phyloP scores from a whole-genome alignment of 148 eudicot species.

The Rhododendron williamsianum region DNA sequence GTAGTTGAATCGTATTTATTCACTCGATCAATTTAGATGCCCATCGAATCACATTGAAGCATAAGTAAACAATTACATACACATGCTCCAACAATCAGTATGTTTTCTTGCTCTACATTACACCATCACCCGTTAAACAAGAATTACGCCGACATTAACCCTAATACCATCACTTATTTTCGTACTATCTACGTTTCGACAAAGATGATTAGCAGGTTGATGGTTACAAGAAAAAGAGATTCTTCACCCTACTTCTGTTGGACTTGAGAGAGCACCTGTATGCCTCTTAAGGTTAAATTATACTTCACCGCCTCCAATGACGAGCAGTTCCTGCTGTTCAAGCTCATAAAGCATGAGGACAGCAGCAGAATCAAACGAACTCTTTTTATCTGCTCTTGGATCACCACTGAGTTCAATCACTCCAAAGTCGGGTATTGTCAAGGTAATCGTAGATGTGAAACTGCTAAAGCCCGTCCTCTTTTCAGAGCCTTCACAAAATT shows the following conservation, averaged over 20 bases:
- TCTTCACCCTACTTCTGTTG: background rate
- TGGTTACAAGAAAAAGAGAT: background rate
- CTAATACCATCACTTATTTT: background rate
- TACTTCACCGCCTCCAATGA: constrained; percentile 17
- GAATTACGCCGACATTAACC: background rate
- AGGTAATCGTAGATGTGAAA: constrained; percentile 49
- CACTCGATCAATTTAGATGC: background rate
- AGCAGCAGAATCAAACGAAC: constrained; percentile 84
- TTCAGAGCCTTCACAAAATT: constrained; percentile 46
- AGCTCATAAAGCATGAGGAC: constrained; percentile 55
- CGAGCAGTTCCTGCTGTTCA: constrained; percentile 42
- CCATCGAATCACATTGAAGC: background rate
- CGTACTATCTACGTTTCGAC: background rate
- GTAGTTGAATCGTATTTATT: background rate
- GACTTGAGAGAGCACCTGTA: background rate
- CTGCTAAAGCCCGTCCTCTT: constrained; percentile 42
- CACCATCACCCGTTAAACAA: background rate
- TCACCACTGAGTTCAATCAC: constrained; percentile 49
- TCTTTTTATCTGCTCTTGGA: constrained; percentile 66
- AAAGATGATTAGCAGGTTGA: background rate
- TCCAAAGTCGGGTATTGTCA: constrained; percentile 69
- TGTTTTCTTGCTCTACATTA: background rate
- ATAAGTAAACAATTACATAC: background rate
- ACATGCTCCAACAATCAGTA: background rate
- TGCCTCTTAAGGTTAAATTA: background rate